Evolutionary conservation across 176 grass and related monocot species (phyloP).

Genomic region (Cocos nucifera): DNA sequence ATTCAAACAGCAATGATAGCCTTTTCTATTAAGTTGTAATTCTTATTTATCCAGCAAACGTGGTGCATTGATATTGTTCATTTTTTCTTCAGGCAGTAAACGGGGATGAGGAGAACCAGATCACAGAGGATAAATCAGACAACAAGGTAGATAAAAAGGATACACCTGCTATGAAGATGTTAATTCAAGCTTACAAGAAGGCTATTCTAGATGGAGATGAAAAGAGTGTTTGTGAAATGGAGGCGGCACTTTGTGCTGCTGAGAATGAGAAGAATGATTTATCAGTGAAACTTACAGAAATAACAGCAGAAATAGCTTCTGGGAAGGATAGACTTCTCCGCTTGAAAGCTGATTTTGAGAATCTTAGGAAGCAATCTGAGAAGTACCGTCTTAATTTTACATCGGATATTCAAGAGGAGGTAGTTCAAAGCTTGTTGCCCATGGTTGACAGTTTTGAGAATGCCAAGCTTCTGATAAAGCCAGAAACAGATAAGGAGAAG

Average conservation of each 20-base stretch:
- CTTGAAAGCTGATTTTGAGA: constrained; percentile 86
- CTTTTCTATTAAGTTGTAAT: background rate
- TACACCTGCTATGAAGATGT: constrained; percentile 51
- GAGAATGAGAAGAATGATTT: constrained; percentile 51
- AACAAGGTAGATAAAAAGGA: constrained; percentile 31
- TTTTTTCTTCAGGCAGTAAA: constrained; percentile 21
- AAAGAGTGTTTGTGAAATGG: constrained; percentile 45
- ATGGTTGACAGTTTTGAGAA: constrained; percentile 87
- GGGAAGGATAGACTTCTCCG: constrained; percentile 69
- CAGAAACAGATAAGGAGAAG: constrained; percentile 65
- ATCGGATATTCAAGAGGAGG: constrained; percentile 64
- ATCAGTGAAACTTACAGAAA: constrained; percentile 42
- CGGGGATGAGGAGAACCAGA: constrained; percentile 19
- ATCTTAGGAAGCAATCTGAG: constrained; percentile 85
- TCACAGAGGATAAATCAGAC: too few species aligned
- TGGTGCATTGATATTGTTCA: constrained; percentile 13
- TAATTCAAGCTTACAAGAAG: constrained; percentile 69
- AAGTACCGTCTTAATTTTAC: constrained; percentile 75
- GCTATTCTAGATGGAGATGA: constrained; percentile 60
- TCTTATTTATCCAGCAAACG: background rate
- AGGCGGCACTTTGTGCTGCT: constrained; percentile 42
- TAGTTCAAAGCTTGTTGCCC: constrained; percentile 57
- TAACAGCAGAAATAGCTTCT: constrained; percentile 50
- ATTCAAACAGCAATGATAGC: background rate
- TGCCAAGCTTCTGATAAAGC: constrained; percentile 39